phyloP scores from a whole-genome alignment of 805 yeast species.

The Sungouiella thailandica region DNA sequence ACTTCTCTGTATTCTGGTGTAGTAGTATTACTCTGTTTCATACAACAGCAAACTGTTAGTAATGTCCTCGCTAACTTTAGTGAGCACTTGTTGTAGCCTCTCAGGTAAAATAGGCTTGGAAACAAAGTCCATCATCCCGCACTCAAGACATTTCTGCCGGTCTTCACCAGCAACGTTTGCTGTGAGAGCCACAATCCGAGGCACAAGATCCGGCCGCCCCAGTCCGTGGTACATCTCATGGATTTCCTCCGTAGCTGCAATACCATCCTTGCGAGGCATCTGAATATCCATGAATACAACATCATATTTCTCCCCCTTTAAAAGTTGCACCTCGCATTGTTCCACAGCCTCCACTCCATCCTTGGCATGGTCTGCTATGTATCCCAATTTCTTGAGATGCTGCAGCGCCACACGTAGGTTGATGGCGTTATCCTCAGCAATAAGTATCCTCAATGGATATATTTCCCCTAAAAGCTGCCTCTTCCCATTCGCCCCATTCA shows the following conservation, averaged over 20 bases:
- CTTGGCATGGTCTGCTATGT: constrained; percentile 47
- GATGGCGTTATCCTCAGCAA: constrained; percentile 53
- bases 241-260: constrained; percentile 42
- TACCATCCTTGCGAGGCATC: constrained; percentile 54
- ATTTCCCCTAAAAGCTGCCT: constrained; percentile 3
- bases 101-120: constrained; percentile 50
- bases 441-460: constrained; percentile 42
- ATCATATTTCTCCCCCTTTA: constrained; percentile 36
- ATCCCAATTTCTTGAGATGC: constrained; percentile 46
- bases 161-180: constrained; percentile 55
- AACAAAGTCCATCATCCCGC: constrained; percentile 50
- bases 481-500: too few relatives aligned
- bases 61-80: constrained; percentile 6
- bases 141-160: constrained; percentile 38
- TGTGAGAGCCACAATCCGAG: constrained; percentile 44
- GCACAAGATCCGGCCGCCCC: constrained; percentile 17
- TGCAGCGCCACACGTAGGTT: constrained; percentile 47
- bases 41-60: too few relatives aligned
- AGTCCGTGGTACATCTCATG: constrained; percentile 22
- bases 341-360: constrained; percentile 45
- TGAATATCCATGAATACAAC: constrained; percentile 54
- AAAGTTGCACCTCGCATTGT: constrained; percentile 23
- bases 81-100: constrained; percentile 34
- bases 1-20: too few relatives aligned
- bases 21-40: too few relatives aligned